A percentile compares a stretch with the other conserved stretches of the same genome.
Evolutionary conservation across 257 asterid species (phyloP).

Genomic region (Nicotiana undulata): DNA sequence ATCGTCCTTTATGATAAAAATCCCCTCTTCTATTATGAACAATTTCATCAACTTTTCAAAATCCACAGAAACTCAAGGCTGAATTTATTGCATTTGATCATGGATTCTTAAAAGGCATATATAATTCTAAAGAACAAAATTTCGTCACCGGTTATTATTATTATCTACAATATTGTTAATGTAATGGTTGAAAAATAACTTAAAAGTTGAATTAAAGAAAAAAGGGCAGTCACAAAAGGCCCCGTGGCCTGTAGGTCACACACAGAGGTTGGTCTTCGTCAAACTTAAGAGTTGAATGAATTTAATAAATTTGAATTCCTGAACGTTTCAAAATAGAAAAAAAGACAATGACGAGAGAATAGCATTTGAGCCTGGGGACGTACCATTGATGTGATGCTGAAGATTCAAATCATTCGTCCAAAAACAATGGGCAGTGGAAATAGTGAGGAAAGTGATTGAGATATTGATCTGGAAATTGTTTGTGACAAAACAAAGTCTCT

Average conservation of each 20-base stretch:
- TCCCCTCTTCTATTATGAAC: background rate
- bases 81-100: background rate
- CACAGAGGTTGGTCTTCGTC: too few species aligned
- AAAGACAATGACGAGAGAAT: background rate
- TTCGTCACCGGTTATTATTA: background rate
- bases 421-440: background rate
- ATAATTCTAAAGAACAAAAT: background rate
- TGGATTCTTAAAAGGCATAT: background rate
- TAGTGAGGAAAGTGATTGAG: background rate
- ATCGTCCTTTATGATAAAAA: background rate
- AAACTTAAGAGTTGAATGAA: background rate
- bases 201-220: background rate
- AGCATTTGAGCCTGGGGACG: background rate
- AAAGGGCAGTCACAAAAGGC: too few species aligned
- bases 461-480: background rate
- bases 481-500: background rate
- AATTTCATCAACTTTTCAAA: background rate
- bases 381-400: constrained; percentile 41
- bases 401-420: background rate
- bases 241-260: too few species aligned
- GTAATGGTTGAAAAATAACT: background rate
- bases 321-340: background rate
- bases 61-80: background rate
- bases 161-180: background rate
- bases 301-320: background rate